Evolutionary conservation across 179 eudicot species (phyloP), one percentile per base, ranked within the genome.

Genomic region (Drosera spatulata): DNA sequence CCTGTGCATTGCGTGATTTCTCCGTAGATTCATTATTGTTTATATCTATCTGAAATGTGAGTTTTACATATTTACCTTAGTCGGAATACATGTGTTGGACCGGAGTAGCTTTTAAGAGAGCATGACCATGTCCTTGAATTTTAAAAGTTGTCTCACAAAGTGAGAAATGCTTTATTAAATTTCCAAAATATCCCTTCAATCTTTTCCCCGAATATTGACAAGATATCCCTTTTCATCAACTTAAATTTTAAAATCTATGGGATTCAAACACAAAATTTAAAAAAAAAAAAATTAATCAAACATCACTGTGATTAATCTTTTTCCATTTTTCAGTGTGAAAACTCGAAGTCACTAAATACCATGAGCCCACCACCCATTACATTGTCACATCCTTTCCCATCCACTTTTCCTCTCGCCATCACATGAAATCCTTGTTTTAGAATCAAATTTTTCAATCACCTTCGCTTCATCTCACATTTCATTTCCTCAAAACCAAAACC

Each of bases 81-180:
- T 22, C 33, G 33, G 33, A 22, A 22, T 22, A 22, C 33, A 22
- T 22, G 33, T 22, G 33, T 22, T 22, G 33, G 33, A 22, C 33
- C 1, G 33, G 33, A 22, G 33, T 22, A 22, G 33, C 1, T 22
- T 22, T 22, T 22, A 22, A 22, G 33, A 22, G 33, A 22, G 33
- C 33, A 22, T 22, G 33, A 22, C 33, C 33, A 22, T 22, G 33
- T 22, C 33, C 33, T 22, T 22, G 33, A 22, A 22, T 22, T 22
- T 22, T 22, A 22, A 22, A 22, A 22, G 33, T 40, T 70, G 68
- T 70, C 70, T 64, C 50, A 61, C n/a, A 55, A 42, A 61, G 55
- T 65, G 74, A 70, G 60, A 61, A 69, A 65, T 64, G 57, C 61
- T 47, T 56, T 63, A 56, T 56, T 10, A 11, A 51, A 51, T 39